These are phyloP conservation scores for Agastache rugosa DNA, from an alignment of 257 asterid genomes.

Conservation along the genomic window DNA sequence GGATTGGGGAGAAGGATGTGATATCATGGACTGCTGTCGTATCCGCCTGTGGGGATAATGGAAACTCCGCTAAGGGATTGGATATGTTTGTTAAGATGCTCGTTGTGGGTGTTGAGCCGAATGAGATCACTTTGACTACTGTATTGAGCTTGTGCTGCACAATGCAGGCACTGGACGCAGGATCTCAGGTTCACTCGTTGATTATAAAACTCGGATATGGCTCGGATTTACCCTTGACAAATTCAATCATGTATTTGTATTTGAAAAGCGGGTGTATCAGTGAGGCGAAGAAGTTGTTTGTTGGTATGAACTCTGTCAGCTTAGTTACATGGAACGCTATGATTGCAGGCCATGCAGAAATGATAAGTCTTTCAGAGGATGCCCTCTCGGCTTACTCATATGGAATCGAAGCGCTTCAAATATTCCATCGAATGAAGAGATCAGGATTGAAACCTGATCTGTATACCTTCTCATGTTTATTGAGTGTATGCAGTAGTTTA, in stretches of 20 bases:
- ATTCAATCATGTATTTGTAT: conserved; percentile 84
- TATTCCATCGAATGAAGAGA: conserved; percentile 60
- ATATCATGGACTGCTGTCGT: conserved; percentile 86
- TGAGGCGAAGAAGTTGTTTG: conserved; percentile 77
- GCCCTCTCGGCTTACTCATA: conserved; percentile 56
- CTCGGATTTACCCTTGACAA: conserved; percentile 55
- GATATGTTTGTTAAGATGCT: conserved; percentile 73
- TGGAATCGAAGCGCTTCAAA: conserved; percentile 78
- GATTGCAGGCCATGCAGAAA: conserved; percentile 87
- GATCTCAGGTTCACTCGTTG: conserved; percentile 79
- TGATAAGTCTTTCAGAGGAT: conserved; percentile 55
- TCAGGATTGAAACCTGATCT: conserved; percentile 81
- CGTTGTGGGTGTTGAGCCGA: conserved; percentile 62
- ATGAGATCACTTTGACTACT: conserved; percentile 75
- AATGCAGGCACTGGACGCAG: conserved; percentile 59
- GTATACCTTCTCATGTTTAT: conserved; percentile 74
- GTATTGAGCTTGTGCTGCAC: conserved; percentile 76
- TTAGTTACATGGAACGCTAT: conserved; percentile 90
- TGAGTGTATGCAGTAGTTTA: conserved; percentile 73
- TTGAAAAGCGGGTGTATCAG: conserved; percentile 65
- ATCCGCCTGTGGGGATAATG: conserved; percentile 82
- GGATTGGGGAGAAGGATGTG: conserved; percentile 71
- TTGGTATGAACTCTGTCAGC: conserved; percentile 56
- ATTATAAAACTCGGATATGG: conserved; percentile 66
- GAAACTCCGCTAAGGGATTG: conserved; percentile 70